phyloP scores from a whole-genome alignment of 2,329 filamentous ascomycete species.

The Kalmusia sp. region DNA sequence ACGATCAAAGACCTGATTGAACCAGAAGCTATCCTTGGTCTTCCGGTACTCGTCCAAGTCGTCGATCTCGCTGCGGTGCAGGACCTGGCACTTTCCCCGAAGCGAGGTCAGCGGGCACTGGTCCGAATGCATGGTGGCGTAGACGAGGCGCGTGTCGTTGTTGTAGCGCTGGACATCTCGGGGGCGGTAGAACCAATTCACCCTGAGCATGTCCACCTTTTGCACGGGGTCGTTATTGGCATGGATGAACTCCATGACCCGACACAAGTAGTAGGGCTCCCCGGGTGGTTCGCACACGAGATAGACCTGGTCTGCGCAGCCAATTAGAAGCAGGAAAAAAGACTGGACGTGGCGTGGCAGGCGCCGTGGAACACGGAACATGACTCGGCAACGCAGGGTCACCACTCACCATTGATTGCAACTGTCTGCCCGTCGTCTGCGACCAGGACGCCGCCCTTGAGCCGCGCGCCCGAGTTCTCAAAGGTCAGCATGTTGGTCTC shows the following conservation, averaged over 20 bases:
- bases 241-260: slow-evolving; percentile 98
- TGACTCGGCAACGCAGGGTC: slow-evolving; percentile 13
- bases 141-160: slow-evolving; percentile 88
- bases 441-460: slow-evolving; percentile 79
- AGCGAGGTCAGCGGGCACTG: slow-evolving; percentile 90
- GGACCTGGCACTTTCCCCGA: slow-evolving; percentile 90
- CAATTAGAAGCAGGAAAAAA: slow-evolving; percentile 45
- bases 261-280: slow-evolving; percentile 95
- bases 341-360: slow-evolving; percentile 38
- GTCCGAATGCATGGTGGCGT: slow-evolving; percentile 98
- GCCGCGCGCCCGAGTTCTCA: slow-evolving; percentile 70
- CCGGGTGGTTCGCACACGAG: slow-evolving; percentile 96
- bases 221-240: slow-evolving; percentile 70
- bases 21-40: slow-evolving; percentile 90
- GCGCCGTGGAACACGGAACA: slow-evolving; percentile 28
- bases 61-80: slow-evolving; percentile 84
- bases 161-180: slow-evolving; percentile 94
- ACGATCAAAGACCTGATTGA: slow-evolving; percentile 94
- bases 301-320: slow-evolving; percentile 79
- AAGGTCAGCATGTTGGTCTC: slow-evolving; percentile 92
- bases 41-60: slow-evolving; percentile 86
- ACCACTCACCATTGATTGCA: slow-evolving; percentile 76
- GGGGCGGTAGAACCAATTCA: slow-evolving; percentile 98
- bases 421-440: slow-evolving; percentile 91
- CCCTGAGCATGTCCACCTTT: slow-evolving; percentile 83